These are phyloP conservation scores for Pichia rugopelliculosa DNA, from an alignment of 805 yeast genomes.

Conservation along the genomic window DNA sequence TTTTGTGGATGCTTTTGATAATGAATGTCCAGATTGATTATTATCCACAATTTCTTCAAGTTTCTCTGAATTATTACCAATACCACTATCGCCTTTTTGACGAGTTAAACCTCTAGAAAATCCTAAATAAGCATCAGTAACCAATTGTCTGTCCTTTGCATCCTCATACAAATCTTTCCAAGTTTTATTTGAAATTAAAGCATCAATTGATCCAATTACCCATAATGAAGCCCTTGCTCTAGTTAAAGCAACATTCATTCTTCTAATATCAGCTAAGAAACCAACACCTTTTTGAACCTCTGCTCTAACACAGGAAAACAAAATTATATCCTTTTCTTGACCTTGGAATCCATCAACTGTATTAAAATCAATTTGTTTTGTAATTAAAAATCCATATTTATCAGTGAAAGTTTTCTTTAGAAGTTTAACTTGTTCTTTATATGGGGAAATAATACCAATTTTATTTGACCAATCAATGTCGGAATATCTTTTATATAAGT, in stretches of 20 bases:
- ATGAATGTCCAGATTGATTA: not conserved
- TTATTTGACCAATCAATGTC: constrained; percentile 53
- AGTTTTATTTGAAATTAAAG: constrained; percentile 55
- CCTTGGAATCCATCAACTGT: constrained; percentile 98
- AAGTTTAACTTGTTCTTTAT: constrained; percentile 73
- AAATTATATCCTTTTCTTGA: constrained; percentile 90
- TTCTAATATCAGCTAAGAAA: constrained; percentile 80
- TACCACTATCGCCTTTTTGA: not conserved
- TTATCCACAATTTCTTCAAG: not conserved
- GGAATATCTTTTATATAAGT: constrained; percentile 43
- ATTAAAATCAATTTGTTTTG: constrained; percentile 72
- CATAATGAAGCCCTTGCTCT: constrained; percentile 90
- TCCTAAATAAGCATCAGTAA: constrained; percentile 19
- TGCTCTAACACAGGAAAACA: constrained; percentile 95
- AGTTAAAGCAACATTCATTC: constrained; percentile 96
- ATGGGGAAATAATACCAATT: constrained; percentile 91
- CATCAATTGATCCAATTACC: constrained; percentile 77
- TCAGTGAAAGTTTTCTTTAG: constrained; percentile 50
- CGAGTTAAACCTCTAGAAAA: constrained; percentile 17
- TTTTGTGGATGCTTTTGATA: not conserved
- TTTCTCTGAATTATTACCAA: not conserved
- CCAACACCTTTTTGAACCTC: constrained; percentile 66
- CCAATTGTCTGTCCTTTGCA: constrained; percentile 44
- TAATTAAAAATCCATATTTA: constrained; percentile 55
- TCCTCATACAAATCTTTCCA: constrained; percentile 69